Conservation (phyloP, 2,329 filamentous ascomycete species). For the Verticillium zaregamsianum region DNA sequence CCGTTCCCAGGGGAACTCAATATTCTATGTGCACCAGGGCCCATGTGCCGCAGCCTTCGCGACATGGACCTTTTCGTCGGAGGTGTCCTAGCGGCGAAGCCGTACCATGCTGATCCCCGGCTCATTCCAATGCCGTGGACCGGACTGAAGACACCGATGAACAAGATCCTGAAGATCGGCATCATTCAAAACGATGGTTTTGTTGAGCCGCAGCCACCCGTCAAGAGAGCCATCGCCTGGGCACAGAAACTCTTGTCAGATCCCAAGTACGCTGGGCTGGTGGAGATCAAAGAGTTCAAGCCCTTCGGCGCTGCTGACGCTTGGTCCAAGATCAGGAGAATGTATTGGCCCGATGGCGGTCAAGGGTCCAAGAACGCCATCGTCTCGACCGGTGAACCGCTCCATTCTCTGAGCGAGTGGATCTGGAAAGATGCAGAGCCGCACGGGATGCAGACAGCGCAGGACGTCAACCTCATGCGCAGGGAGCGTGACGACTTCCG, state of each 20-base stretch:
- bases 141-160: constrained; percentile 12
- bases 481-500: constrained; percentile 25
- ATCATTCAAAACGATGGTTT: constrained; percentile 33
- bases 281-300: constrained; percentile 30
- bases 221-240: constrained; percentile 27
- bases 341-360: constrained; percentile 45
- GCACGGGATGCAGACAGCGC: constrained; percentile 14
- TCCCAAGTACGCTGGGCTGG: constrained; percentile 8
- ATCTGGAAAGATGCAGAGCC: constrained; percentile 24
- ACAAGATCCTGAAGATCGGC: constrained; percentile 33
- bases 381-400: constrained; percentile 34
- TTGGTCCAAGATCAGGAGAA: constrained; percentile 24
- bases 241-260: constrained; percentile 13
- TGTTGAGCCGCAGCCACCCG: constrained; percentile 32
- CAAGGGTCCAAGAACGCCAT: constrained; percentile 25
- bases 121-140: constrained; percentile 25
- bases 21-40: constrained; percentile 26
- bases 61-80: constrained; percentile 30
- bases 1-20: constrained; percentile 27
- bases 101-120: constrained; percentile 21
- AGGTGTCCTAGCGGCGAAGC: constrained; percentile 16
- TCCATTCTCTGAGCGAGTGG: constrained; percentile 39
- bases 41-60: constrained; percentile 24
- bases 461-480: constrained; percentile 20
- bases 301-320: constrained; percentile 24